Base-by-base conservation (phyloP, 2,329 filamentous ascomycete genomes). In the Aspergillus ustus region DNA sequence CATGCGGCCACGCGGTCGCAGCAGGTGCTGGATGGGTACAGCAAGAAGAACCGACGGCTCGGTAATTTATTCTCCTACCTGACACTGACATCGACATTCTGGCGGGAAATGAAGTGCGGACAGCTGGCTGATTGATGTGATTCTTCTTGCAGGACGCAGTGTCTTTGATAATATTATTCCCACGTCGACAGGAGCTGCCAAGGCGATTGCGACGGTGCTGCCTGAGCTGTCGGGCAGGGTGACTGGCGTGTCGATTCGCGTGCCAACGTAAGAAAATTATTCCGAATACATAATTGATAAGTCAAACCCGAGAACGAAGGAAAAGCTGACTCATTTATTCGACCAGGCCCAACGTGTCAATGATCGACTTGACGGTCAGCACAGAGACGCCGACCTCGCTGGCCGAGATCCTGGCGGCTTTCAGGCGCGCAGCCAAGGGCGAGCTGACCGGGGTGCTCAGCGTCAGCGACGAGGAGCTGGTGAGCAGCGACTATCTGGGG, bases 131-230 rank as follows among this genome's bases (percentile, higher is more conserved):
- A 56, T 29, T 57, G n/a, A 56, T 29, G 9, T 20, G 40, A 45
- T 17, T 8, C n/a, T 17, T 20, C 44, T 13, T 19, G 15, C 20
- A 71, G 93, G 92, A 80, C 93, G 93, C 83, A 91, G 90, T 73
- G 92, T 93, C 82, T 93, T 93, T 77, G 90, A 94, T 85, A 96
- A 97, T 87, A 96, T 96, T 85, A 96, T 96, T 75, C 93, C 93
- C 78, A 92, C 88, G 82, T 93, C 90, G 85, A 96, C 93, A 65
- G 93, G 93, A 86, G 93, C 93, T 79, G 93, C 93, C 77, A 96
- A 96, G 89, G 93, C 93, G 74, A 92, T 97, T 82, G 92, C 92
- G 82, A 95, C 96, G 85, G 93, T 97, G 83, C 95, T 97, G 74
- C 93, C 93, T 69, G 85, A 87, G 72, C 87, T 97, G 72, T 95